A percentile compares a stretch with the other conserved stretches of the same genome.
Evolutionary conservation across 1,139 yeast species (phyloP).

Genomic region (Blastobotrys ciferrii): DNA sequence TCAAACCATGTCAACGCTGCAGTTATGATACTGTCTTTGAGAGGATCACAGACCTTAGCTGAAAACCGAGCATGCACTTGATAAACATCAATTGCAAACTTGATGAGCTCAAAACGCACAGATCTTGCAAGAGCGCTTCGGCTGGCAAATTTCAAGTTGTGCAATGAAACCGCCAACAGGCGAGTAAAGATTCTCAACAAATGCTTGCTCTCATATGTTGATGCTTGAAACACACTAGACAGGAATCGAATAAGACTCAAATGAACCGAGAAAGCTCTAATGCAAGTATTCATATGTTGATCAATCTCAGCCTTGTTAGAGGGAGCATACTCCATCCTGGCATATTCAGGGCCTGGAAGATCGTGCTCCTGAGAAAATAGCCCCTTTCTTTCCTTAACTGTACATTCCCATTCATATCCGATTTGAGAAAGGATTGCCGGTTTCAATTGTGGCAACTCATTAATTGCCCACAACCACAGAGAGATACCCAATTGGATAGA

Average conservation of each 20-base stretch:
- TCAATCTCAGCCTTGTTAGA: constrained; percentile 64
- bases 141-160: constrained; percentile 56
- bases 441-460: constrained; percentile 60
- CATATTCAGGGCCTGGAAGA: constrained; percentile 58
- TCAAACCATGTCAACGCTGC: constrained; percentile 82
- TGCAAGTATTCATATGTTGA: constrained; percentile 49
- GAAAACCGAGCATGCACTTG: constrained; percentile 47
- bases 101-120: constrained; percentile 69
- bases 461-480: constrained; percentile 79
- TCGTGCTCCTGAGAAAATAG: constrained; percentile 63
- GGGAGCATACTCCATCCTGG: constrained; percentile 87
- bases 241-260: constrained; percentile 64
- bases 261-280: constrained; percentile 69
- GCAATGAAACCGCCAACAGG: constrained; percentile 57
- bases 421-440: constrained; percentile 68
- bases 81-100: constrained; percentile 65
- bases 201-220: constrained; percentile 70
- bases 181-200: constrained; percentile 67
- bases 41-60: constrained; percentile 39
- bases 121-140: constrained; percentile 79
- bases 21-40: constrained; percentile 55
- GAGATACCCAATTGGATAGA: constrained; percentile 67
- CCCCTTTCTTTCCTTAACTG: constrained; percentile 61
- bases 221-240: constrained; percentile 80
- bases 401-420: constrained; percentile 62